A percentile compares a stretch with the other conserved stretches of the same genome.
phyloP scores from a whole-genome alignment of 2,329 filamentous ascomycete species.

The Cladosporium sp. region DNA sequence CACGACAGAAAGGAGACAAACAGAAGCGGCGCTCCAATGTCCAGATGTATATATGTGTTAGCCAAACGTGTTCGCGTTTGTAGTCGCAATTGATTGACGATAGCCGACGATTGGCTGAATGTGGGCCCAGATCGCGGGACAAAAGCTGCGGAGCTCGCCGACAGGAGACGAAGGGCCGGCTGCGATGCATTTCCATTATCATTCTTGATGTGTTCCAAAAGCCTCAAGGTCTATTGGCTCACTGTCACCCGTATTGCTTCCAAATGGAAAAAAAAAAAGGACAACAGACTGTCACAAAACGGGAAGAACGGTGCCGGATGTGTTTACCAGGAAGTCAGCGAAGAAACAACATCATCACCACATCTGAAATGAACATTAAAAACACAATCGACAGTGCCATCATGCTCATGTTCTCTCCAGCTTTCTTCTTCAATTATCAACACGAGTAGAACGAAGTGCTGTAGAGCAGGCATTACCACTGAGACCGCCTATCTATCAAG shows the following conservation, averaged over 20 bases:
- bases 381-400: neutral
- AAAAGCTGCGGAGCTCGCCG: neutral
- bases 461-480: no score
- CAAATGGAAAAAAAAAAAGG: neutral
- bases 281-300: neutral
- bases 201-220: neutral
- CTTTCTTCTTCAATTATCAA: neutral
- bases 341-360: neutral
- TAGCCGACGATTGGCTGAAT: slow-evolving; percentile 9
- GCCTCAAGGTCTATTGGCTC: neutral
- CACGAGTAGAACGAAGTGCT: no score
- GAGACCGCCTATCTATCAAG: no score
- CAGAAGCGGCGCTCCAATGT: neutral
- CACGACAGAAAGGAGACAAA: neutral
- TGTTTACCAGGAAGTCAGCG: neutral
- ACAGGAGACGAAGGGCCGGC: neutral
- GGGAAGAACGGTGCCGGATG: neutral
- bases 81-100: neutral
- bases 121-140: neutral
- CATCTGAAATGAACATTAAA: neutral
- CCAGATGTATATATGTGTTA: neutral
- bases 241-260: neutral
- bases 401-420: slow-evolving; percentile 3
- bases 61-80: neutral
- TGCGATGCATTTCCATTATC: neutral